Conservation (phyloP, 2,329 filamentous ascomycete genomes). For the Talaromyces sp. region DNA sequence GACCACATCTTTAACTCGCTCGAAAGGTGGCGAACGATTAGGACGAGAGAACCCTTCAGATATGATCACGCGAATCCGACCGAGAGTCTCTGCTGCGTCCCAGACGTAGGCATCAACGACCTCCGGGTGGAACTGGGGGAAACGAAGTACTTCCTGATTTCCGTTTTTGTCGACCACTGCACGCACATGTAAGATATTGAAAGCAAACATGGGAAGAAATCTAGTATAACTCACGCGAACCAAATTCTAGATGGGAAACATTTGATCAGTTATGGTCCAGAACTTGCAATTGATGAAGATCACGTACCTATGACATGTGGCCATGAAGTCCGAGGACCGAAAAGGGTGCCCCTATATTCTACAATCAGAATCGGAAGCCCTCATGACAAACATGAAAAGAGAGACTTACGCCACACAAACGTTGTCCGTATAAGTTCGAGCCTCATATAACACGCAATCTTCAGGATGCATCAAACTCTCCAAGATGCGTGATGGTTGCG, state of each 20-base stretch:
- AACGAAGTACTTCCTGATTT: constrained; percentile 61
- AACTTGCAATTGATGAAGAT: not conserved
- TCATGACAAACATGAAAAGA: not conserved
- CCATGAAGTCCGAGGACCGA: constrained; percentile 52
- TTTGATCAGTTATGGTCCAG: not conserved
- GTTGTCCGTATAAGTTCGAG: constrained; percentile 67
- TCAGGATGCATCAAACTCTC: constrained; percentile 55
- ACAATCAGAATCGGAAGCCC: not conserved
- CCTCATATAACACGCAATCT: constrained; percentile 60
- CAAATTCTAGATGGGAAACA: constrained; percentile 27
- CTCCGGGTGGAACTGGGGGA: constrained; percentile 68
- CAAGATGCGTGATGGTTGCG: constrained; percentile 57
- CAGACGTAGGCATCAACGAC: constrained; percentile 67
- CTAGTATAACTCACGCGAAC: constrained; percentile 29
- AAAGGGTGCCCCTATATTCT: constrained; percentile 50
- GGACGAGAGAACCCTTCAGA: constrained; percentile 65
- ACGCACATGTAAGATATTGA: not conserved
- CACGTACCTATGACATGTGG: constrained; percentile 52
- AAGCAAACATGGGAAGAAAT: constrained; percentile 17
- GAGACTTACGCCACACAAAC: constrained; percentile 56
- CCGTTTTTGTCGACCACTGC: constrained; percentile 52
- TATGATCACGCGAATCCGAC: constrained; percentile 72
- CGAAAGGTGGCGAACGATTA: constrained; percentile 51
- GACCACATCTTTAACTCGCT: constrained; percentile 68
- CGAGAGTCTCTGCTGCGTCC: constrained; percentile 67